Conservation (phyloP, 169 alveolate species). For the Plasmodium coatneyi region DNA sequence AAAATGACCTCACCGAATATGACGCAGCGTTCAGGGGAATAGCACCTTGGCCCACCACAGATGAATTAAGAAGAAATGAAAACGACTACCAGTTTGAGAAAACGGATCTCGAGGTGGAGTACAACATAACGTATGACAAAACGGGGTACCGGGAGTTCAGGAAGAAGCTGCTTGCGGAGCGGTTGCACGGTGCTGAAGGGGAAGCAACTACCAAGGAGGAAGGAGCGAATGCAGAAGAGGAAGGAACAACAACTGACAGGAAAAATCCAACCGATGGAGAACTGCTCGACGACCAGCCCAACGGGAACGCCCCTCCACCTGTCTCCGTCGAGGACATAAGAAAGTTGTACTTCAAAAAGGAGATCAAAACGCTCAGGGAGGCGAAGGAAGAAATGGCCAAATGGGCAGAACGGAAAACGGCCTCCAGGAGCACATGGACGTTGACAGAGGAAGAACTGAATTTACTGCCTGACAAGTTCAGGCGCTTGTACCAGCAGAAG, state of each 20-base stretch:
- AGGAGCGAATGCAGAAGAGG: not conserved
- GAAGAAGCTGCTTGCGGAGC: not conserved
- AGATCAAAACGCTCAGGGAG: slow-evolving; percentile 78
- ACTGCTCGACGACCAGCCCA: not conserved
- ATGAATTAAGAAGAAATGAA: slow-evolving; percentile 74
- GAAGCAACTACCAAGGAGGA: not conserved
- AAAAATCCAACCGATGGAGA: not conserved
- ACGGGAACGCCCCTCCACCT: too few relatives aligned
- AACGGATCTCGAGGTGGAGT: slow-evolving; percentile 63
- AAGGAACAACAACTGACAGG: not conserved
- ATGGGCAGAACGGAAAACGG: slow-evolving; percentile 78
- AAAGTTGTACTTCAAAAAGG: slow-evolving; percentile 66
- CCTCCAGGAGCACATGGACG: slow-evolving; percentile 78
- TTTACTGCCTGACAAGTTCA: slow-evolving; percentile 74
- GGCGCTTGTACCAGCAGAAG: slow-evolving; percentile 77
- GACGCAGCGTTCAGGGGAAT: slow-evolving; percentile 80
- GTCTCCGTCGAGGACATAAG: slow-evolving; percentile 9
- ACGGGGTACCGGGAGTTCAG: slow-evolving; percentile 12
- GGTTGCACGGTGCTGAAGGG: not conserved
- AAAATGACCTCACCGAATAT: slow-evolving; percentile 81
- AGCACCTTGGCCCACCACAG: slow-evolving; percentile 82
- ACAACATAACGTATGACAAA: slow-evolving; percentile 56
- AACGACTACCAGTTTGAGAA: slow-evolving; percentile 53
- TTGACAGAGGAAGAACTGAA: slow-evolving; percentile 80
- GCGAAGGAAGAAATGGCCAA: slow-evolving; percentile 81